These are phyloP conservation scores for Diaporthe sp. DNA, from an alignment of 2,329 filamentous ascomycete genomes.

Conservation along the genomic window DNA sequence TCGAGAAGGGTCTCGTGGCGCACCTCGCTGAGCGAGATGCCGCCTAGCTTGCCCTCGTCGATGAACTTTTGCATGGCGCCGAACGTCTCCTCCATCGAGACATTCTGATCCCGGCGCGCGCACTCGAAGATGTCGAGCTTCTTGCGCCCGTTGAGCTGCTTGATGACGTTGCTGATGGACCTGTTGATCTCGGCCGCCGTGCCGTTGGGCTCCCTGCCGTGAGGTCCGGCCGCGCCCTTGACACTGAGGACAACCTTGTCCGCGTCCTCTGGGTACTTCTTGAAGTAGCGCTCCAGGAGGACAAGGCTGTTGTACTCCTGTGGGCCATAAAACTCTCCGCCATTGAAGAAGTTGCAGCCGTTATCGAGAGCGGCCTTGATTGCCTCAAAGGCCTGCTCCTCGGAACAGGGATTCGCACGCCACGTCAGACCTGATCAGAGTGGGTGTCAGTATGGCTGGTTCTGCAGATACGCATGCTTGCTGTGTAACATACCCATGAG, in stretches of 20 bases:
- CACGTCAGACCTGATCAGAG: constrained; percentile 53
- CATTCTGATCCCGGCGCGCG: constrained; percentile 64
- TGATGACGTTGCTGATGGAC: constrained; percentile 67
- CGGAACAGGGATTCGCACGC: constrained; percentile 50
- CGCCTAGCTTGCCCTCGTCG: constrained; percentile 61
- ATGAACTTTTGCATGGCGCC: constrained; percentile 57
- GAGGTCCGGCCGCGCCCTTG: constrained; percentile 63
- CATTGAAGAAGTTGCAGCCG: constrained; percentile 68
- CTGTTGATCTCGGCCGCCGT: constrained; percentile 64
- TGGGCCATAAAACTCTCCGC: constrained; percentile 72
- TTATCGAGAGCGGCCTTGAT: constrained; percentile 62
- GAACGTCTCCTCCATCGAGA: constrained; percentile 56
- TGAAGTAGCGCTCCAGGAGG: constrained; percentile 71
- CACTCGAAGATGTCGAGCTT: constrained; percentile 71
- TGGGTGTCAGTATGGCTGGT: background rate
- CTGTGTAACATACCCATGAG: constrained; percentile 43
- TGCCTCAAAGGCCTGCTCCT: constrained; percentile 63
- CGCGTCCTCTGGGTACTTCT: constrained; percentile 71
- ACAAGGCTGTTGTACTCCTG: constrained; percentile 67
- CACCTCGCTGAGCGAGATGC: constrained; percentile 63
- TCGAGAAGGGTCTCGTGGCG: constrained; percentile 59
- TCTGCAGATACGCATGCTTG: background rate
- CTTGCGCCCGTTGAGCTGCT: constrained; percentile 63
- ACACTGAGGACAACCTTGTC: constrained; percentile 71
- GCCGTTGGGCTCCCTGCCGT: constrained; percentile 55